phyloP scores from a whole-genome alignment of 805 yeast genomes.

The Saccharomyces jurei region DNA sequence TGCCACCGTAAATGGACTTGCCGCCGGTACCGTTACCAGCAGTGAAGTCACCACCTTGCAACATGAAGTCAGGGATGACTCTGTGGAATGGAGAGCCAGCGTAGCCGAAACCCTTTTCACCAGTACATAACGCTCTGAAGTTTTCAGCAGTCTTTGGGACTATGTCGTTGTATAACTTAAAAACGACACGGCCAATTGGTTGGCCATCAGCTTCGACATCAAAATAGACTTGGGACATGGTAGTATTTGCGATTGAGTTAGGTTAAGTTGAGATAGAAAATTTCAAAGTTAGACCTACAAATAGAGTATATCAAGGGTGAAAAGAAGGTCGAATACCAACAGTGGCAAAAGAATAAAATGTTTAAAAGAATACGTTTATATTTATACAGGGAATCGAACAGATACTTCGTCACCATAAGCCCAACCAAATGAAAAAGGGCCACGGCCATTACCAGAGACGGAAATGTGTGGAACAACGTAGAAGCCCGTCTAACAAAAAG shows the following conservation, averaged over 20 bases:
- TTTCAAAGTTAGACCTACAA: background rate
- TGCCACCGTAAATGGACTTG: slow-evolving; percentile 76
- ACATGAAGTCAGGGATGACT: slow-evolving; percentile 95
- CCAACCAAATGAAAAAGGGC: background rate
- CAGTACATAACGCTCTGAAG: slow-evolving; percentile 91
- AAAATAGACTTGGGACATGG: slow-evolving; percentile 69
- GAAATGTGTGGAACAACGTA: background rate
- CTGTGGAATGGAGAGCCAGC: slow-evolving; percentile 90
- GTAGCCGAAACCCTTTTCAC: slow-evolving; percentile 95
- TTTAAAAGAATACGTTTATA: background rate
- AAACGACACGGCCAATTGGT: slow-evolving; percentile 74
- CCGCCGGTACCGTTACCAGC: slow-evolving; percentile 96
- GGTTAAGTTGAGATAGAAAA: background rate
- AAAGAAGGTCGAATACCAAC: background rate
- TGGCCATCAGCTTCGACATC: slow-evolving; percentile 73
- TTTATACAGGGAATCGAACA: background rate
- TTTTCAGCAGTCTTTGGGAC: slow-evolving; percentile 95
- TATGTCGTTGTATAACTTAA: slow-evolving; percentile 81
- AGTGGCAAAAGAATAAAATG: background rate
- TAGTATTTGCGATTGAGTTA: background rate
- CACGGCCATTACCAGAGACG: background rate
- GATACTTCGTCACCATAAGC: background rate
- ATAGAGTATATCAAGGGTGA: no score
- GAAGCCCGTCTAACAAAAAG: background rate
- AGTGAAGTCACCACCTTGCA: slow-evolving; percentile 96